phyloP scores from a whole-genome alignment of 768 basidiomycete genomes.

The Inosperma sp. region DNA sequence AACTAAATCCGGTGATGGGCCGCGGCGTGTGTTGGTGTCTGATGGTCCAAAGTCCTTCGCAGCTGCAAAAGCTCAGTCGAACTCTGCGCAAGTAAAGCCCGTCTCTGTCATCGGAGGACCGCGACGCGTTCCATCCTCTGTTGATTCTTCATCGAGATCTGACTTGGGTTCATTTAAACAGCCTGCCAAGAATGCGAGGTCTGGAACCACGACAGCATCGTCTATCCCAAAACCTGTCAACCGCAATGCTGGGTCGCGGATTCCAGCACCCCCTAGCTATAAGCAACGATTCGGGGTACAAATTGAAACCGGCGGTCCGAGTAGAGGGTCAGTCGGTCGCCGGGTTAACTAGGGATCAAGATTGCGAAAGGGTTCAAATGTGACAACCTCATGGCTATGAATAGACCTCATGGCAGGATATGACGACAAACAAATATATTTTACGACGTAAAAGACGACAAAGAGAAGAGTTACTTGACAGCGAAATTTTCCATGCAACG shows the following conservation, averaged over 20 bases:
- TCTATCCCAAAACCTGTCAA: constrained; percentile 28
- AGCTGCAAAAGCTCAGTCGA: constrained; percentile 12
- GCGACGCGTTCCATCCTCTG: constrained; percentile 31
- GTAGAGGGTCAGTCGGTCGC: constrained; percentile 4
- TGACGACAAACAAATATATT: constrained; percentile 6
- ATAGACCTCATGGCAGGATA: constrained; percentile 6
- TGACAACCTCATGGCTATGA: constrained; percentile 5
- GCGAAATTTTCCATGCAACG: too few relatives aligned
- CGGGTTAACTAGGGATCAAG: not conserved
- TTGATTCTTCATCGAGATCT: constrained; percentile 9
- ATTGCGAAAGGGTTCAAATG: not conserved
- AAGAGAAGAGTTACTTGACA: too few relatives aligned
- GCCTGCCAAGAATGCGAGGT: constrained; percentile 22
- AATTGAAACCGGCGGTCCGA: not conserved
- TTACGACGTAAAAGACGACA: too few relatives aligned
- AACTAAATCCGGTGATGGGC: constrained; percentile 16
- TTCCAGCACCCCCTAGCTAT: constrained; percentile 21
- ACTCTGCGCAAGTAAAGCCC: constrained; percentile 13
- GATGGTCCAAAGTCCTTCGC: constrained; percentile 23
- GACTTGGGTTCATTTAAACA: constrained; percentile 19
- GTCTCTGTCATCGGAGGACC: constrained; percentile 28
- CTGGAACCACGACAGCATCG: constrained; percentile 15
- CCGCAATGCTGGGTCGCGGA: constrained; percentile 16
- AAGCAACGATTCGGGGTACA: constrained; percentile 18
- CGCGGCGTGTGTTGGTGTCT: constrained; percentile 29